phyloP scores from a whole-genome alignment of 768 basidiomycete species.

The Grammothele lineata region DNA sequence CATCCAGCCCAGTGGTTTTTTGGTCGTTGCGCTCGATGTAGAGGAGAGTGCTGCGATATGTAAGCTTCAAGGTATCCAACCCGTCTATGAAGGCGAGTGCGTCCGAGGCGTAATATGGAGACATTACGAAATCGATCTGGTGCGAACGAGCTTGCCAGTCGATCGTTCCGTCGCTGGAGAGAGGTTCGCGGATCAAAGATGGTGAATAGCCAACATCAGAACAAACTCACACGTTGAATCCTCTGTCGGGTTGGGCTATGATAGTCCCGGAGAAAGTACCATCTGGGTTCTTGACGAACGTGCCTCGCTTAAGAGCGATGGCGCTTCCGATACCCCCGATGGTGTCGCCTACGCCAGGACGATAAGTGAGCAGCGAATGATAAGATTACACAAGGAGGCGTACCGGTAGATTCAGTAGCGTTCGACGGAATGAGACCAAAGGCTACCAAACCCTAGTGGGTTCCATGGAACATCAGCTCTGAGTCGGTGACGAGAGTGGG shows the following conservation, averaged over 20 bases:
- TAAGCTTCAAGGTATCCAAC: constrained; percentile 45
- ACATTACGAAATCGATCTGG: constrained; percentile 51
- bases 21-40: constrained; percentile 42
- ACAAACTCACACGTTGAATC: constrained; percentile 49
- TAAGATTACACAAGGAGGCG: background rate
- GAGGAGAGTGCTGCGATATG: constrained; percentile 46
- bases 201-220: too few relatives aligned
- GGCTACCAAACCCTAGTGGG: constrained; percentile 46
- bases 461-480: background rate
- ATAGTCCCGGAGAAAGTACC: constrained; percentile 47
- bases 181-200: too few relatives aligned
- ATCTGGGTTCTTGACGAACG: constrained; percentile 33
- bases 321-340: constrained; percentile 62
- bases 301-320: constrained; percentile 49
- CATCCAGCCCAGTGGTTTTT: constrained; percentile 55
- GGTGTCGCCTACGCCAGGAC: constrained; percentile 38
- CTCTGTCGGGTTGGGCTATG: constrained; percentile 56
- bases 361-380: background rate
- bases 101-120: constrained; percentile 46
- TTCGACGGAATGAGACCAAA: constrained; percentile 61
- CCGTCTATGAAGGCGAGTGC: constrained; percentile 47
- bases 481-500: background rate
- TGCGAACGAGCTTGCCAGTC: constrained; percentile 67
- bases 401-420: constrained; percentile 46
- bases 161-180: constrained; percentile 44